phyloP scores from a whole-genome alignment of 2,329 filamentous ascomycete genomes.

The Neofusicoccum ribis region DNA sequence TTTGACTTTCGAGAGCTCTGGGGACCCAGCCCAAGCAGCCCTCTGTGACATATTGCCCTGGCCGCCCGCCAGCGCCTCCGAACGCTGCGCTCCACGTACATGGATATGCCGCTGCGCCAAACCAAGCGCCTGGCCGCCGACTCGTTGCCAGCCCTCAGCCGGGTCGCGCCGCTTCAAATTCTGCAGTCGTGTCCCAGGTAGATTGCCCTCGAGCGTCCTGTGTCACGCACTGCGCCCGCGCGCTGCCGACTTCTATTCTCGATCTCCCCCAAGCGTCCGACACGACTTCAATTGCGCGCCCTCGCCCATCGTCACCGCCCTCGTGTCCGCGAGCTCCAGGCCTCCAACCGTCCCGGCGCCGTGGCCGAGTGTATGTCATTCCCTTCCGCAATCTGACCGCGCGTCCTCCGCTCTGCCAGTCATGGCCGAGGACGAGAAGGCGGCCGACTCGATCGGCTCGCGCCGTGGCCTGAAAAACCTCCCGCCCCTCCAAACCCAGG shows the following conservation, averaged over 20 bases:
- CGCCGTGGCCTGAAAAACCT: constrained; percentile 28
- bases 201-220: constrained; percentile 15
- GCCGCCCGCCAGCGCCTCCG: neutral
- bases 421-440: constrained; percentile 31
- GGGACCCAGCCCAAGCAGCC: neutral
- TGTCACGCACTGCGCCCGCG: constrained; percentile 7
- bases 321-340: constrained; percentile 6
- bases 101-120: constrained; percentile 8
- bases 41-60: neutral
- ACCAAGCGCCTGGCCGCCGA: constrained; percentile 3
- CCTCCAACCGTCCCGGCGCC: neutral
- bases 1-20: constrained; percentile 4
- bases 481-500: constrained; percentile 21
- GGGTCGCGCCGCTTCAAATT: constrained; percentile 15
- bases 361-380: constrained; percentile 7
- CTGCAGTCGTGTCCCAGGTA: constrained; percentile 17
- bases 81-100: neutral
- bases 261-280: neutral
- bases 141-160: constrained; percentile 7
- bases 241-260: constrained; percentile 1
- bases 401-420: constrained; percentile 21
- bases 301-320: constrained; percentile 1
- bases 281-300: neutral
- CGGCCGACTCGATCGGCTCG: constrained; percentile 22
- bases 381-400: neutral